Evolutionary conservation across 2,329 filamentous ascomycete genomes (phyloP).

Genomic region (Colletotrichum lindemuthianum): DNA sequence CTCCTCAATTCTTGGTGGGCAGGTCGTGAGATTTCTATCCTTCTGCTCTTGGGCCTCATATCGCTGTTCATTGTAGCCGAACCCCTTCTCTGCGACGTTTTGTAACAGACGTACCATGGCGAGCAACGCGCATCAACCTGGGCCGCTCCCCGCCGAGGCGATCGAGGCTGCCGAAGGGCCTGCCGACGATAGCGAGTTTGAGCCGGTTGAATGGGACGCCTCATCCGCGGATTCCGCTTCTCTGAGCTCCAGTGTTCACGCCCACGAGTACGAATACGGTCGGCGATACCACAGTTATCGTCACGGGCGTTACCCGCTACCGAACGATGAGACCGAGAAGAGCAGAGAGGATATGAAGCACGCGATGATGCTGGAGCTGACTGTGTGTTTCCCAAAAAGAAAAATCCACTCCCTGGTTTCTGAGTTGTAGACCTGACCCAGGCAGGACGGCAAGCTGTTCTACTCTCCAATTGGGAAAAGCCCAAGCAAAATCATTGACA

Average conservation of each 20-base stretch:
- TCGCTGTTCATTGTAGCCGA: too few species aligned
- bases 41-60: too few species aligned
- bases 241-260: constrained; percentile 47
- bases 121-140: too few species aligned
- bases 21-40: too few species aligned
- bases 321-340: constrained; percentile 58
- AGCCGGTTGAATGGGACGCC: constrained; percentile 36
- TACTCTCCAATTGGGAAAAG: constrained; percentile 50
- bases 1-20: too few species aligned
- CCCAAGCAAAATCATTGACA: constrained; percentile 56
- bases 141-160: background rate
- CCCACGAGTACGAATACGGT: constrained; percentile 53
- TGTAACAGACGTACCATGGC: too few species aligned
- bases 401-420: background rate
- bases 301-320: constrained; percentile 57
- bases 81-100: too few species aligned
- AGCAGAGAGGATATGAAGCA: constrained; percentile 58
- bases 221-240: constrained; percentile 45
- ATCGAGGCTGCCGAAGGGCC: constrained; percentile 11
- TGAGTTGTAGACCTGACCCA: background rate
- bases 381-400: constrained; percentile 38
- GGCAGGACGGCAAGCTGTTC: constrained; percentile 51
- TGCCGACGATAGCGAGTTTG: constrained; percentile 25
- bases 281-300: constrained; percentile 55
- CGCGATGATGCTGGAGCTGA: constrained; percentile 55